These are phyloP conservation scores for Aspergillus sp. DNA, from an alignment of 2,329 filamentous ascomycete genomes.

Conservation along the genomic window DNA sequence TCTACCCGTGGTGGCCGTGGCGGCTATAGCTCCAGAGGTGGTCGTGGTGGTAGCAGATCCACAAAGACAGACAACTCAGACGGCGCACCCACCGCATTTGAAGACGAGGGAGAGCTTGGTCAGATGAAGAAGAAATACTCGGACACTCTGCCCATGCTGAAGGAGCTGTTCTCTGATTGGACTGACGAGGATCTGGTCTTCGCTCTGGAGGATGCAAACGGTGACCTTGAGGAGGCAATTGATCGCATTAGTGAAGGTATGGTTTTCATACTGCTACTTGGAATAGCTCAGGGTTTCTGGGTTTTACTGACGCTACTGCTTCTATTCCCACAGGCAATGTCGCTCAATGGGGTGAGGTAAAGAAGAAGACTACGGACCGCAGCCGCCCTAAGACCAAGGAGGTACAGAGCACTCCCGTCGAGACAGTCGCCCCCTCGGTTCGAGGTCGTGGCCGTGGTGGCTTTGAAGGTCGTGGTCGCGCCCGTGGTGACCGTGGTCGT, in stretches of 20 bases:
- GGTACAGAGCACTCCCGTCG: slow-evolving; percentile 34
- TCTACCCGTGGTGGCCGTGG: slow-evolving; percentile 82
- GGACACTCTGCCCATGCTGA: slow-evolving; percentile 75
- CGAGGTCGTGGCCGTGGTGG: slow-evolving; percentile 51
- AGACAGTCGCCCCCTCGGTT: slow-evolving; percentile 35
- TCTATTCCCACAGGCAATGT: slow-evolving; percentile 45
- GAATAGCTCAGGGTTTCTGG: slow-evolving; percentile 3
- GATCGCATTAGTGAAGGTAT: slow-evolving; percentile 55
- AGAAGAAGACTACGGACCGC: slow-evolving; percentile 53
- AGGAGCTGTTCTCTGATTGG: slow-evolving; percentile 94
- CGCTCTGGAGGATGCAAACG: slow-evolving; percentile 74
- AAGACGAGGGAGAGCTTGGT: slow-evolving; percentile 86
- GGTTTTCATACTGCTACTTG: slow-evolving; percentile 1
- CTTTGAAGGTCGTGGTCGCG: slow-evolving; percentile 48
- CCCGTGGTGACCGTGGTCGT: slow-evolving; percentile 51
- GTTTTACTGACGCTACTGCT: slow-evolving; percentile 11
- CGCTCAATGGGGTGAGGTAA: slow-evolving; percentile 55
- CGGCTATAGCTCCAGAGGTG: slow-evolving; percentile 69
- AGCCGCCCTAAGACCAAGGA: slow-evolving; percentile 51
- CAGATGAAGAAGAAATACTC: slow-evolving; percentile 90
- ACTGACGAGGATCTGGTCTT: slow-evolving; percentile 93
- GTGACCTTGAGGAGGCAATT: slow-evolving; percentile 51
- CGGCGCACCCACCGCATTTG: slow-evolving; percentile 58
- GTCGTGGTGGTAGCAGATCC: slow-evolving; percentile 66
- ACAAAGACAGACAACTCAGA: slow-evolving; percentile 74